These are phyloP conservation scores for Schwanniomyces yamadae DNA, from an alignment of 805 yeast genomes.

Conservation along the genomic window DNA sequence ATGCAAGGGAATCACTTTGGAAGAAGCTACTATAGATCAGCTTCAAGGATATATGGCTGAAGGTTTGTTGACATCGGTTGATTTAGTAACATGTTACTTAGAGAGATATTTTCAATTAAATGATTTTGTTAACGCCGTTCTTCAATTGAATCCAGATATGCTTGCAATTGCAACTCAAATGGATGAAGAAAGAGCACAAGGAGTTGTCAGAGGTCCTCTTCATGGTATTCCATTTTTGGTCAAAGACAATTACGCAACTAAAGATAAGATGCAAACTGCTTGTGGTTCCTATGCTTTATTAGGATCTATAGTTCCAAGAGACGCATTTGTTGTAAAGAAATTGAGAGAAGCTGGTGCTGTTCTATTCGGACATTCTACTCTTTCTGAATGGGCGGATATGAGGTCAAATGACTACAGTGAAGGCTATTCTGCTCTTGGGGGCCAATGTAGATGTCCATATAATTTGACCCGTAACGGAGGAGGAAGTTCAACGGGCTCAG, in stretches of 20 bases:
- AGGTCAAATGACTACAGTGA: conserved; percentile 22
- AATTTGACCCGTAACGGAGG: conserved; percentile 24
- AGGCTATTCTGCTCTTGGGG: conserved; percentile 26
- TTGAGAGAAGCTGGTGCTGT: conserved; percentile 27
- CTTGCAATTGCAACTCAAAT: conserved; percentile 18
- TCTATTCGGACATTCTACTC: conserved; percentile 23
- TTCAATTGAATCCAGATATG: conserved; percentile 24
- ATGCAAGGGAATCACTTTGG: conserved; percentile 23
- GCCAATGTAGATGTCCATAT: conserved; percentile 25
- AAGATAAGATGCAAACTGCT: conserved; percentile 19
- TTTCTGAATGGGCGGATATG: conserved; percentile 31
- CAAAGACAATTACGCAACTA: conserved; percentile 25
- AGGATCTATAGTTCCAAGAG: conserved; percentile 27
- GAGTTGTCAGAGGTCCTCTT: conserved; percentile 17
- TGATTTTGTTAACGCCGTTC: conserved; percentile 17
- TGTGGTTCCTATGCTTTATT: conserved; percentile 22
- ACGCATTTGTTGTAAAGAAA: conserved; percentile 22
- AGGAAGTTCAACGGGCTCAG: conserved; percentile 28
- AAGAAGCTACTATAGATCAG: conserved; percentile 28
- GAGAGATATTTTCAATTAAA: conserved; percentile 22
- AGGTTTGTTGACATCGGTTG: conserved; percentile 19
- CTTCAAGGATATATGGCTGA: conserved; percentile 19
- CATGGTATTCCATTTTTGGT: conserved; percentile 29
- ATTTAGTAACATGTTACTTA: conserved; percentile 20
- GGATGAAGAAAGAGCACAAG: conserved; percentile 20